Evolutionary conservation across 805 yeast genomes (phyloP), one percentile per base, ranked within the genome.

Genomic region (Wickerhamomyces kurtzmanii): DNA sequence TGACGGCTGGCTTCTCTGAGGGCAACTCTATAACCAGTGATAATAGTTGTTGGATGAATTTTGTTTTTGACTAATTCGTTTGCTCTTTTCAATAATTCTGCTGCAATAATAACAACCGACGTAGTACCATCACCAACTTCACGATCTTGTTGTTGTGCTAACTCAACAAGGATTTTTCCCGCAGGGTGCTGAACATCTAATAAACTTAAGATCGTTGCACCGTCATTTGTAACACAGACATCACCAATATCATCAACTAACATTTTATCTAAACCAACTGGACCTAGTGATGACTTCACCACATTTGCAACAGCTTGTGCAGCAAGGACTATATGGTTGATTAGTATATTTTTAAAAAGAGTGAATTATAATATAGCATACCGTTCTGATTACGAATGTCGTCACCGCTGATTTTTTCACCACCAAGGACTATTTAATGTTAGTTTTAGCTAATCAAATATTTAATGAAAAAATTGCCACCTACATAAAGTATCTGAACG

Each of bases 61-160:
- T 81, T 87, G 53, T 78, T 81, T 40, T 86, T 94, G 26, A 91
- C 81, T 38, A 91, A 71, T 51, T 77, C 76, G 57, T 91, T 96
- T 19, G 97, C 96, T 60, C 89, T 96, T 52, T 94, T 74, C 41
- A 91, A 65, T 33, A 91, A 67, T 57, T 91, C 97, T 8, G 96
- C 87, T 23, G 89, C 76, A 32, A 89, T 60, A 9, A 91, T 82
- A 1, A 96, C 86, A 18, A 93, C 98, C 15, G 95, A 81, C 0
- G 98, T 89, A 23, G 99, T 91, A 42, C 99, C 99, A 51, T 91
- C 97, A 35, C 97, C 97, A 40, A 89, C 95, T 55, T 89, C 96
- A 35, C 93, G 95, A 54, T 91, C 99, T 62, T 91, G 99, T 13
- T 93, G 89, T 53, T 91, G 79, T 27, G 96, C 80, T 31, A 91